Evolutionary conservation across 148 eudicot genomes (phyloP).

Genomic region (Rhododendron kiyosumense): DNA sequence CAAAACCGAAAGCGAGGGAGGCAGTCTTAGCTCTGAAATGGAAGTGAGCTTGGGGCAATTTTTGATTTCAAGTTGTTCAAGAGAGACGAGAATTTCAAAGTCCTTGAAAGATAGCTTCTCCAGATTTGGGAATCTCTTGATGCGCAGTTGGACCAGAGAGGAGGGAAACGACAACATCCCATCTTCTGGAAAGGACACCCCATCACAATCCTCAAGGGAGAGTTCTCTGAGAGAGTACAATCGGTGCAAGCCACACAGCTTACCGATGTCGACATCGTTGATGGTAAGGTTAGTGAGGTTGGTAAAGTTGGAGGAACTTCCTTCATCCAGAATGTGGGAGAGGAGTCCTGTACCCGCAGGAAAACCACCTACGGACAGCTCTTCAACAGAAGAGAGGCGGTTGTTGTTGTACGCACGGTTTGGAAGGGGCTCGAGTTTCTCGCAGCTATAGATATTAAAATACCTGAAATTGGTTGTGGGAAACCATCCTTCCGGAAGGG

Average conservation of each 20-base stretch:
- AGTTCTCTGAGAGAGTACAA: background rate
- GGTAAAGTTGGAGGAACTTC: background rate
- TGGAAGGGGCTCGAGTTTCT: background rate
- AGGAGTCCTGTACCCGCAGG: background rate
- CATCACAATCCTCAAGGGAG: background rate
- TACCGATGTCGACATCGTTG: background rate
- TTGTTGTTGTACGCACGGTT: background rate
- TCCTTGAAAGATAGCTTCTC: background rate
- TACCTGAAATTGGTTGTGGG: background rate
- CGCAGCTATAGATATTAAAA: background rate
- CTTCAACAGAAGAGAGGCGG: background rate
- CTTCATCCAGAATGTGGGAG: background rate
- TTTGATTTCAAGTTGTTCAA: background rate
- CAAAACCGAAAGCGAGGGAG: background rate
- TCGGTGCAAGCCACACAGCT: background rate
- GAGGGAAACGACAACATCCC: background rate
- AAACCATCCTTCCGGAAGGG: slow-evolving; percentile 1
- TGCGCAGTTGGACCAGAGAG: background rate
- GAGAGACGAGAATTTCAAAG: background rate
- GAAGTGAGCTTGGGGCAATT: background rate
- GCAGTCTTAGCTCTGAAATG: background rate
- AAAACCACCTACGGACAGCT: background rate
- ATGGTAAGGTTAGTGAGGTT: background rate
- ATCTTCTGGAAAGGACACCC: background rate
- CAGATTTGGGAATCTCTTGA: background rate